phyloP scores from a whole-genome alignment of 192 early-diverging fungal genomes.

The Anaeromyces robustus region DNA sequence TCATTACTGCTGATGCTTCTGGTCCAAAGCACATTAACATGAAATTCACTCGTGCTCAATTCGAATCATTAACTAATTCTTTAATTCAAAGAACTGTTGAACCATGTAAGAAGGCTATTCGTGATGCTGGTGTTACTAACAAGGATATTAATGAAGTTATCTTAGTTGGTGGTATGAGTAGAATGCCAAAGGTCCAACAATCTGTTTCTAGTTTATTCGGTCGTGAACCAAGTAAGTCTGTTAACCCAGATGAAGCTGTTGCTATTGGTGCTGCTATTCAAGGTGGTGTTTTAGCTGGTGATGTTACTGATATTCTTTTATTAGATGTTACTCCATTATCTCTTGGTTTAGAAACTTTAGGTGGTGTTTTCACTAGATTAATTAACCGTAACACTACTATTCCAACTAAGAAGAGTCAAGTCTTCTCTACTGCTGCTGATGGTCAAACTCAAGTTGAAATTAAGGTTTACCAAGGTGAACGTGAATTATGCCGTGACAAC shows the following conservation, averaged over 20 bases:
- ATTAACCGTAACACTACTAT: constrained; percentile 98
- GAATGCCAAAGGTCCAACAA: constrained; percentile 92
- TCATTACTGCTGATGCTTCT: constrained; percentile 76
- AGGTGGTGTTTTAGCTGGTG: constrained; percentile 92
- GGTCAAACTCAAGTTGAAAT: constrained; percentile 96
- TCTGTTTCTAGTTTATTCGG: constrained; percentile 80
- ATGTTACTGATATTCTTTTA: constrained; percentile 87
- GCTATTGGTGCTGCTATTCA: constrained; percentile 97
- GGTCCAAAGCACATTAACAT: constrained; percentile 97
- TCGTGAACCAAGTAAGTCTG: constrained; percentile 78
- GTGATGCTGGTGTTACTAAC: constrained; percentile 72
- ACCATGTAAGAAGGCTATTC: constrained; percentile 91
- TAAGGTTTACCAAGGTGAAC: constrained; percentile 97
- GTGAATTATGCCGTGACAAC: constrained; percentile 93
- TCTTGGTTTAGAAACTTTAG: constrained; percentile 94
- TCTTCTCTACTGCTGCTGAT: constrained; percentile 96
- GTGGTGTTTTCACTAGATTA: constrained; percentile 92
- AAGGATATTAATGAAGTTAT: constrained; percentile 88
- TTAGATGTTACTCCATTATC: constrained; percentile 96
- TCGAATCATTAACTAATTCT: constrained; percentile 63
- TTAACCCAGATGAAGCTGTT: constrained; percentile 98
- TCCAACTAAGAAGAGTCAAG: constrained; percentile 98
- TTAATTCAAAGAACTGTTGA: constrained; percentile 76
- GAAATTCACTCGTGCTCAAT: constrained; percentile 80
- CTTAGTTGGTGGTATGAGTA: constrained; percentile 95